Conservation (phyloP, 176 grass and related monocot species). For the Oryza meridionalis region DNA sequence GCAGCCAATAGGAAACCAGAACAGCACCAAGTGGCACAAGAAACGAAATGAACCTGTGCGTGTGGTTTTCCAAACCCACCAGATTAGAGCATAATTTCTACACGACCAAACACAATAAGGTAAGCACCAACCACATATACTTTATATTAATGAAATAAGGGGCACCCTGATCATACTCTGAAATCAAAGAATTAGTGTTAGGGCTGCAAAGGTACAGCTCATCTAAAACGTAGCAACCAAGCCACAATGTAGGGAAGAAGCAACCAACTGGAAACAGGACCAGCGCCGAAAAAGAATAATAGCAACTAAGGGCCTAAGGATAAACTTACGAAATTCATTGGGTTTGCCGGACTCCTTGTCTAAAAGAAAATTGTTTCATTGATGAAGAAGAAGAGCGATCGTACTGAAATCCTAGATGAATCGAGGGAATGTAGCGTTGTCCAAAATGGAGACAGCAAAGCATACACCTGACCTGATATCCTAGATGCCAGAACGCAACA, state of each 20-base stretch:
- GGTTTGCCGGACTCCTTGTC: neutral
- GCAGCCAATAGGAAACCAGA: neutral
- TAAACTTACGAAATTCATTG: neutral
- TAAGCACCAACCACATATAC: conserved; percentile 33
- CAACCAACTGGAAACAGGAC: neutral
- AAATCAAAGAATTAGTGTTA: conserved; percentile 9
- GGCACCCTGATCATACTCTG: neutral
- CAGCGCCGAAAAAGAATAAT: neutral
- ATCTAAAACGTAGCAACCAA: neutral
- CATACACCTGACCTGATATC: neutral
- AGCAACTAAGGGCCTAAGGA: neutral
- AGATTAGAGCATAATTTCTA: conserved; percentile 26
- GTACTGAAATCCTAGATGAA: neutral
- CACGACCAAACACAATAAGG: conserved; percentile 33
- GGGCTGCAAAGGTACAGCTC: neutral
- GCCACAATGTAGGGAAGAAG: conserved; percentile 14
- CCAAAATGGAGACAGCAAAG: neutral
- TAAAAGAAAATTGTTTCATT: neutral
- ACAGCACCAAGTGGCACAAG: conserved; percentile 8
- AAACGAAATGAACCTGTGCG: neutral
- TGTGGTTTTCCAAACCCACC: conserved; percentile 18
- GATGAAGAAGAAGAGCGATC: neutral
- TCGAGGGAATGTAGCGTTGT: neutral
- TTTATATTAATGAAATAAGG: conserved; percentile 8
- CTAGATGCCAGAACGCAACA: neutral